Percentiles rank a stretch among this genome's conserved stretches.
These are phyloP conservation scores for Brassica napus DNA, from an alignment of 345 rosid genomes.

Conservation along the genomic window Da-Ae NC_063434.1:3563001-3563500, in stretches of 20 bases:
- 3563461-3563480: slow-evolving; percentile 36
- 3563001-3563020: slow-evolving; percentile 15
- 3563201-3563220: slow-evolving; percentile 11
- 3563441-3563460: slow-evolving; percentile 29
- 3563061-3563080: slow-evolving; percentile 41
- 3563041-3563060: slow-evolving; percentile 34
- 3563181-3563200: slow-evolving; percentile 3
- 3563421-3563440: slow-evolving; percentile 21
- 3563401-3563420: slow-evolving; percentile 20
- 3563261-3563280: slow-evolving; percentile 27
- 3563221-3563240: slow-evolving; percentile 20
- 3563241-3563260: slow-evolving; percentile 28
- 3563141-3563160: slow-evolving; percentile 36
- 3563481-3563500: slow-evolving; percentile 28
- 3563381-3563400: slow-evolving; percentile 43
- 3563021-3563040: slow-evolving; percentile 43
- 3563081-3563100: slow-evolving; percentile 29
- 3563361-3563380: slow-evolving; percentile 48
- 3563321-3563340: slow-evolving; percentile 15
- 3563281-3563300: slow-evolving; percentile 37
- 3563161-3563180: slow-evolving; percentile 23
- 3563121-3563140: slow-evolving; percentile 42
- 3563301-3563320: slow-evolving; percentile 24
- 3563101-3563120: slow-evolving; percentile 42
- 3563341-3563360: slow-evolving; percentile 40